Evolutionary conservation across 441 rosid species (phyloP).

Genomic region (Sinapis alba): DNA sequence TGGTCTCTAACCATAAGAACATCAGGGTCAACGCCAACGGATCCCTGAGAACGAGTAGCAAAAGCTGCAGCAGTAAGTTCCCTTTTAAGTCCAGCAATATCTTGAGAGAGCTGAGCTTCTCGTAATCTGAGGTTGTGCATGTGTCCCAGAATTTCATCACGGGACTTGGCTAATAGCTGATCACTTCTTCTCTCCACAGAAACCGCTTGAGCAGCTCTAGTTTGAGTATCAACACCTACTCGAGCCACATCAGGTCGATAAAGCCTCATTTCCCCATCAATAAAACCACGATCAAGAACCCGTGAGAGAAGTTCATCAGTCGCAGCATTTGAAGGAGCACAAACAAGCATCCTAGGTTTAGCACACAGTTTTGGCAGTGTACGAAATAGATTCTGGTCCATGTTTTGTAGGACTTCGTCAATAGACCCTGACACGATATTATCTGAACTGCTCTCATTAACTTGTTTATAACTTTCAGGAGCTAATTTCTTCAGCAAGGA

Average conservation of each 20-base stretch:
- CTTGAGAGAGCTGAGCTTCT: constrained; percentile 79
- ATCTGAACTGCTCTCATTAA: constrained; percentile 70
- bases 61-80: constrained; percentile 80
- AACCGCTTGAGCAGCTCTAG: constrained; percentile 98
- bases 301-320: constrained; percentile 98
- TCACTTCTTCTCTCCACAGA: constrained; percentile 98
- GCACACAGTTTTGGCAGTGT: constrained; percentile 94
- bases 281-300: constrained; percentile 96
- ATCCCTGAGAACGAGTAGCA: constrained; percentile 86
- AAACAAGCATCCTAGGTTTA: constrained; percentile 96
- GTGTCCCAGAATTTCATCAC: constrained; percentile 89
- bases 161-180: constrained; percentile 68
- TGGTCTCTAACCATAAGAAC: constrained; percentile 90
- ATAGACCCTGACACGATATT: constrained; percentile 73
- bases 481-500: constrained; percentile 95
- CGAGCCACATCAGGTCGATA: constrained; percentile 98
- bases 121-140: constrained; percentile 79
- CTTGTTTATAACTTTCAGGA: constrained; percentile 94
- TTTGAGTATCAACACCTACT: constrained; percentile 97
- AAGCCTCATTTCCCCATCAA: constrained; percentile 99
- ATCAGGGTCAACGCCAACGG: constrained; percentile 98
- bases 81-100: constrained; percentile 75
- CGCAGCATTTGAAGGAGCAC: constrained; percentile 99
- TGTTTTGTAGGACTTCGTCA: constrained; percentile 98
- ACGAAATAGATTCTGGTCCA: constrained; percentile 95